phyloP scores from a whole-genome alignment of 192 early-diverging fungal genomes.

The Coemansia sp. region DNA sequence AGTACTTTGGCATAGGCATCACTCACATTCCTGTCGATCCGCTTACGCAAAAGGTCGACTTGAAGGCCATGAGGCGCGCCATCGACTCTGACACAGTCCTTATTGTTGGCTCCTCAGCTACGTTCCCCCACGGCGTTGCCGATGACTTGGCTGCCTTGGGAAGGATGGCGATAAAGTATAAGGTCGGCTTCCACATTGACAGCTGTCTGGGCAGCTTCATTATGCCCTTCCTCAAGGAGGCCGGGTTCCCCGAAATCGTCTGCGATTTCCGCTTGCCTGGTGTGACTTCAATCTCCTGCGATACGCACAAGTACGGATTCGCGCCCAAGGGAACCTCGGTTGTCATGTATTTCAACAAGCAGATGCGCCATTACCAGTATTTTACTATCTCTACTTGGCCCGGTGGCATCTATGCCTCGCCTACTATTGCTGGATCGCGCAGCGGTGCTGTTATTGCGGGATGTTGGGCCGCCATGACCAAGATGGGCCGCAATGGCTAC shows the following conservation, averaged over 20 bases:
- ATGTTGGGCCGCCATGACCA: conserved; percentile 93
- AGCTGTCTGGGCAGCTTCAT: conserved; percentile 96
- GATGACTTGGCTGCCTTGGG: conserved; percentile 88
- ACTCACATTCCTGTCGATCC: conserved; percentile 84
- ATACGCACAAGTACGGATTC: conserved; percentile 99
- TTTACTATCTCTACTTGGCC: conserved; percentile 91
- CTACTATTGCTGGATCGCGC: conserved; percentile 88
- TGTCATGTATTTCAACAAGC: conserved; percentile 85
- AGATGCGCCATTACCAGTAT: conserved; percentile 89
- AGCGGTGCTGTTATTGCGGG: conserved; percentile 92
- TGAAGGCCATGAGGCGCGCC: conserved; percentile 74
- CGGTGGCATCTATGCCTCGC: conserved; percentile 95
- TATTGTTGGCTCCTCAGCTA: conserved; percentile 88
- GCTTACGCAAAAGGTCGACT: conserved; percentile 73
- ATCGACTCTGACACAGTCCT: conserved; percentile 93
- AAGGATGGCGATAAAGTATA: conserved; percentile 75
- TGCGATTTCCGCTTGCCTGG: conserved; percentile 92
- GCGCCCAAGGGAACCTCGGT: conserved; percentile 98
- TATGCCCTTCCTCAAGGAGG: conserved; percentile 92
- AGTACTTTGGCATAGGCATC: conserved; percentile 89
- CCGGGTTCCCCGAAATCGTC: conserved; percentile 79
- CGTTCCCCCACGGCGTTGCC: conserved; percentile 92
- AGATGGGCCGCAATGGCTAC: conserved; percentile 88
- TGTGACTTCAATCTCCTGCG: conserved; percentile 94
- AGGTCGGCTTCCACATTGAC: conserved; percentile 93